A percentile compares a stretch with the other conserved stretches of the same genome.
Conservation (phyloP, 23 red algal genomes). For the Gracilariopsis chorda region DNA sequence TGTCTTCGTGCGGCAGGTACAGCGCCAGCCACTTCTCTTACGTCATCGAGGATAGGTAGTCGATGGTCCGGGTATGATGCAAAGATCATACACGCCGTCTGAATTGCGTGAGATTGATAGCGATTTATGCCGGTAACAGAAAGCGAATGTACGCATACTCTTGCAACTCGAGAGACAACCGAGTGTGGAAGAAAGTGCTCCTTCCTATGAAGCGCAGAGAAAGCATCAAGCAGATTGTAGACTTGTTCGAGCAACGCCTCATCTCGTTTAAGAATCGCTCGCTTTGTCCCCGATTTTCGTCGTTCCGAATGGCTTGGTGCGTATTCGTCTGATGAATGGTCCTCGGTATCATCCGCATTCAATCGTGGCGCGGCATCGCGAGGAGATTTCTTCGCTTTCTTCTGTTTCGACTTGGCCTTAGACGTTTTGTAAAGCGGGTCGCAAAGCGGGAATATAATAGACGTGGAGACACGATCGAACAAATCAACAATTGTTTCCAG, state of each 20-base stretch:
- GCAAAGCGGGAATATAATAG: constrained; percentile 23
- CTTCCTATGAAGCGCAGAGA: constrained; percentile 12
- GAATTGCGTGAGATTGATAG: constrained; percentile 35
- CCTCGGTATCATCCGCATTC: neutral
- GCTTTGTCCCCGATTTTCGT: neutral
- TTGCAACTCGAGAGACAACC: neutral
- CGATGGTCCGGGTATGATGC: constrained; percentile 18
- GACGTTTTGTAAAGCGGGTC: constrained; percentile 29
- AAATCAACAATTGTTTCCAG: constrained; percentile 28
- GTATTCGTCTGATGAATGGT: neutral
- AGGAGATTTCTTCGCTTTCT: neutral
- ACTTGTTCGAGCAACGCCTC: constrained; percentile 4
- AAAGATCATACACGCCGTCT: constrained; percentile 19
- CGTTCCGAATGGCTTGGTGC: neutral
- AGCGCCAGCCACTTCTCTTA: neutral
- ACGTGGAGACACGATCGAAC: neutral
- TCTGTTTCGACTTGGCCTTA: neutral
- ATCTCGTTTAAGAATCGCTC: neutral
- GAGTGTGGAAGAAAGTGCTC: constrained; percentile 34
- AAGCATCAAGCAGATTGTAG: neutral
- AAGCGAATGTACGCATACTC: constrained; percentile 23
- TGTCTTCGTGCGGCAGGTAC: constrained; percentile 27
- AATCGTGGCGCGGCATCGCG: neutral
- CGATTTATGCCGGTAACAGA: constrained; percentile 31
- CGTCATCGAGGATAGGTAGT: constrained; percentile 36